A percentile compares a stretch with the other conserved stretches of the same genome.
These are phyloP conservation scores for Phanerochaete sordida DNA, from an alignment of 768 basidiomycete species.

Conservation along the genomic window DNA sequence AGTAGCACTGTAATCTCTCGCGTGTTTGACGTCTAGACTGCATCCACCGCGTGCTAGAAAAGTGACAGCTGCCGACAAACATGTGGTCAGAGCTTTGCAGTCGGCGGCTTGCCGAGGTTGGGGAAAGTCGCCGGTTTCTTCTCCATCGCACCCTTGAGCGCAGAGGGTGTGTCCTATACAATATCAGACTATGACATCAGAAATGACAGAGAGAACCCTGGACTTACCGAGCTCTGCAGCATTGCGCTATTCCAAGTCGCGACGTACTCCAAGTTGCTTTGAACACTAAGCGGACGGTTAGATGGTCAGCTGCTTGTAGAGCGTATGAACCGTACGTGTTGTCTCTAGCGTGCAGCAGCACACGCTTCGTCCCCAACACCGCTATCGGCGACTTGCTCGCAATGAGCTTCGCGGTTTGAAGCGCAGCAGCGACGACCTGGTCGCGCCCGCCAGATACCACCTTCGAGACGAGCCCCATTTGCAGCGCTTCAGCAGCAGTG, in stretches of 20 bases:
- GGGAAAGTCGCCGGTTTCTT: conserved; percentile 16
- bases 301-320: too few species aligned
- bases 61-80: neutral
- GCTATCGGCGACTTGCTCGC: conserved; percentile 80
- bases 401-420: conserved; percentile 61
- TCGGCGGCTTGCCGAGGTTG: conserved; percentile 14
- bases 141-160: conserved; percentile 14
- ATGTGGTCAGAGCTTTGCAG: conserved; percentile 1
- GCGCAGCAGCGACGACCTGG: conserved; percentile 62
- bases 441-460: conserved; percentile 63
- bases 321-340: conserved; percentile 49
- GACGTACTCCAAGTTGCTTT: conserved; percentile 54
- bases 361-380: conserved; percentile 69
- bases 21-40: neutral
- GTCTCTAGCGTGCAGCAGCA: conserved; percentile 76
- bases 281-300: conserved; percentile 18
- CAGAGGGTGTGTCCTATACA: conserved; percentile 15
- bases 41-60: neutral
- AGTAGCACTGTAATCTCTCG: neutral
- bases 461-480: conserved; percentile 70
- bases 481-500: conserved; percentile 58
- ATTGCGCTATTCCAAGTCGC: conserved; percentile 53
- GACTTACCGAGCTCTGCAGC: conserved; percentile 45
- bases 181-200: neutral
- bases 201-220: too few species aligned